phyloP scores from a whole-genome alignment of 2,329 filamentous ascomycete genomes.

The Fusarium buxicola region DNA sequence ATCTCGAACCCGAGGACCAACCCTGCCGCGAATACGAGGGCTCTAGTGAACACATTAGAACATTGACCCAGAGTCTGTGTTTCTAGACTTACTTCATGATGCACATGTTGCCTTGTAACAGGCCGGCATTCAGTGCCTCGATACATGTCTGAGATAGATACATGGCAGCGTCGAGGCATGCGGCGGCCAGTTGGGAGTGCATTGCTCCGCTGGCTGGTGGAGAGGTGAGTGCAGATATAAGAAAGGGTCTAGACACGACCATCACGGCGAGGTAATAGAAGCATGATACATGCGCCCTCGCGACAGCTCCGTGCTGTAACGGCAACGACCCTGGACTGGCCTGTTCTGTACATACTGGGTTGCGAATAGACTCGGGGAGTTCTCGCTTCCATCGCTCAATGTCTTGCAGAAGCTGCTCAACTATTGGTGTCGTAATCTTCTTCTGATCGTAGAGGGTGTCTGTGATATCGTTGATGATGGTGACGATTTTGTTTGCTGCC shows the following conservation, averaged over 20 bases:
- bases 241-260: slow-evolving; percentile 65
- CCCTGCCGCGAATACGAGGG: slow-evolving; percentile 67
- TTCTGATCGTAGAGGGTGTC: slow-evolving; percentile 56
- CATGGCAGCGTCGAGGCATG: slow-evolving; percentile 66
- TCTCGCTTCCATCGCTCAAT: slow-evolving; percentile 59
- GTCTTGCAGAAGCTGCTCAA: slow-evolving; percentile 55
- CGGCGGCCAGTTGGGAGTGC: slow-evolving; percentile 57
- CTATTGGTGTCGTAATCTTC: slow-evolving; percentile 45
- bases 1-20: slow-evolving; percentile 67
- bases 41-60: slow-evolving; percentile 48
- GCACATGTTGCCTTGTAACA: slow-evolving; percentile 67
- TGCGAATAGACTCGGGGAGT: slow-evolving; percentile 53
- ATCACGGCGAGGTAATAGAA: slow-evolving; percentile 70
- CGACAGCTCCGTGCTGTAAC: slow-evolving; percentile 54
- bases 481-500: slow-evolving; percentile 56
- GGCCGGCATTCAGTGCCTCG: slow-evolving; percentile 57
- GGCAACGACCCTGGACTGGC: slow-evolving; percentile 1
- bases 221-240: slow-evolving; percentile 62
- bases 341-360: slow-evolving; percentile 15
- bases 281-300: slow-evolving; percentile 66
- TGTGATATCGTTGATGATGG: slow-evolving; percentile 59
- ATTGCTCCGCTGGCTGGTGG: slow-evolving; percentile 43
- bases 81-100: slow-evolving; percentile 66
- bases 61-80: too few relatives aligned
- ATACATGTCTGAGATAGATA: slow-evolving; percentile 66